phyloP scores from a whole-genome alignment of 805 yeast species.

The Phaffomyces antillensis region DNA sequence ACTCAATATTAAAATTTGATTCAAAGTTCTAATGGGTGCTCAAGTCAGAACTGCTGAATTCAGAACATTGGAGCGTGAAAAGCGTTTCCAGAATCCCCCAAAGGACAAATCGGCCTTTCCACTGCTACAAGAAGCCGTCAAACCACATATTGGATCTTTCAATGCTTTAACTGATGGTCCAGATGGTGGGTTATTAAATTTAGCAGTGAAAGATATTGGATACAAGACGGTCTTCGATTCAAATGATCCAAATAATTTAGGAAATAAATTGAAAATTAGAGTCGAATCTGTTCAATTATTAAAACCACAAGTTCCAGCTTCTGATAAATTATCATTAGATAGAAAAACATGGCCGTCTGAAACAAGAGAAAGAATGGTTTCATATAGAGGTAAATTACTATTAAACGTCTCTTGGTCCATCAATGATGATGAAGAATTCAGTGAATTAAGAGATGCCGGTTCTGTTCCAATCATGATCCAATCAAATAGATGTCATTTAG shows the following conservation, averaged over 20 bases:
- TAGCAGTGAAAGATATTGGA: slow-evolving; percentile 87
- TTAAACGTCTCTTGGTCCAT: slow-evolving; percentile 80
- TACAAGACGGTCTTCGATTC: slow-evolving; percentile 79
- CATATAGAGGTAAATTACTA: slow-evolving; percentile 74
- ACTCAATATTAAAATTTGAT: too few relatives aligned
- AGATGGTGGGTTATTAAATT: slow-evolving; percentile 75
- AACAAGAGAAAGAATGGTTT: slow-evolving; percentile 81
- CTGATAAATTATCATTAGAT: slow-evolving; percentile 68
- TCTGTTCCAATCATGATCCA: slow-evolving; percentile 86
- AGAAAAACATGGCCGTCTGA: slow-evolving; percentile 79
- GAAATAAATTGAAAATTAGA: slow-evolving; percentile 78
- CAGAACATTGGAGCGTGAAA: slow-evolving; percentile 79
- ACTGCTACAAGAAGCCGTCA: slow-evolving; percentile 78
- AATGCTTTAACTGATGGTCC: slow-evolving; percentile 90
- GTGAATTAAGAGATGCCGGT: slow-evolving; percentile 87
- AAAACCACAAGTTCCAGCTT: slow-evolving; percentile 68
- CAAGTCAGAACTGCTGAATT: slow-evolving; percentile 35
- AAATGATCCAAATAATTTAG: slow-evolving; percentile 56
- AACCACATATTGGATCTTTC: slow-evolving; percentile 94
- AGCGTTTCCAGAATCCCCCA: slow-evolving; percentile 83
- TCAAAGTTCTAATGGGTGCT: slow-evolving; percentile 14
- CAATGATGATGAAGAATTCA: slow-evolving; percentile 76
- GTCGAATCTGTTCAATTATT: slow-evolving; percentile 87
- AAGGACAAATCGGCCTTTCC: slow-evolving; percentile 80
- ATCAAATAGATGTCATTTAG: slow-evolving; percentile 87